These are phyloP conservation scores for Suillus tomentosus DNA, from an alignment of 768 basidiomycete species.

Conservation along the genomic window DNA sequence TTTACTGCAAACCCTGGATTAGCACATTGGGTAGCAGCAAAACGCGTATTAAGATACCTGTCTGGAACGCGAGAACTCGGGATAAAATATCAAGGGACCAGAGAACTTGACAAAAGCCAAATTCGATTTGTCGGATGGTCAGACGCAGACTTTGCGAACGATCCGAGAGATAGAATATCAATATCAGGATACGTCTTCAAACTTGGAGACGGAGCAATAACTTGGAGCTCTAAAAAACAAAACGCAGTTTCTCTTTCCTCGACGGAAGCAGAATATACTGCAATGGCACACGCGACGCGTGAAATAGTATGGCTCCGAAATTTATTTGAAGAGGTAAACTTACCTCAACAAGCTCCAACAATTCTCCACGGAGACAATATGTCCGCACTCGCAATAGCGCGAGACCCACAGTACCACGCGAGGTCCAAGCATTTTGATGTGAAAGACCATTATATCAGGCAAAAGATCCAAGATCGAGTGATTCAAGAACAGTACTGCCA, in stretches of 20 bases:
- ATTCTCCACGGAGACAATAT: constrained; percentile 34
- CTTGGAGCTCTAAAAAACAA: constrained; percentile 37
- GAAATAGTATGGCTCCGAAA: constrained; percentile 19
- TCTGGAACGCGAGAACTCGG: neutral
- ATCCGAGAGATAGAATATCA: constrained; percentile 18
- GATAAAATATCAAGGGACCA: constrained; percentile 14
- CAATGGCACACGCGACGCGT: constrained; percentile 8
- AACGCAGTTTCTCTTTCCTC: constrained; percentile 23
- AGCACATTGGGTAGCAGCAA: constrained; percentile 18
- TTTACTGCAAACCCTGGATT: constrained; percentile 15
- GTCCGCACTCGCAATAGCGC: constrained; percentile 26
- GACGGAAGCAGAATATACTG: constrained; percentile 11
- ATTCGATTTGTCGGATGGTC: constrained; percentile 21
- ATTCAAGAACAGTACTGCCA: too few relatives aligned
- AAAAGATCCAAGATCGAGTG: constrained; percentile 17
- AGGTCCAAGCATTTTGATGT: constrained; percentile 39
- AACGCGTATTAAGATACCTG: constrained; percentile 21
- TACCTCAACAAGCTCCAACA: constrained; percentile 9
- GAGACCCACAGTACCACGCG: constrained; percentile 30
- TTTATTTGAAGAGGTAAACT: constrained; percentile 20
- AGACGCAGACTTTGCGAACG: constrained; percentile 31
- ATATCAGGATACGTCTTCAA: constrained; percentile 30
- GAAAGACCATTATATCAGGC: constrained; percentile 33
- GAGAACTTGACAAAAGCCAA: neutral
- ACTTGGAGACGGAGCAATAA: constrained; percentile 30